Conservation (phyloP, 1,284 basidiomycete species). For the Leccinum huronense region DNA sequence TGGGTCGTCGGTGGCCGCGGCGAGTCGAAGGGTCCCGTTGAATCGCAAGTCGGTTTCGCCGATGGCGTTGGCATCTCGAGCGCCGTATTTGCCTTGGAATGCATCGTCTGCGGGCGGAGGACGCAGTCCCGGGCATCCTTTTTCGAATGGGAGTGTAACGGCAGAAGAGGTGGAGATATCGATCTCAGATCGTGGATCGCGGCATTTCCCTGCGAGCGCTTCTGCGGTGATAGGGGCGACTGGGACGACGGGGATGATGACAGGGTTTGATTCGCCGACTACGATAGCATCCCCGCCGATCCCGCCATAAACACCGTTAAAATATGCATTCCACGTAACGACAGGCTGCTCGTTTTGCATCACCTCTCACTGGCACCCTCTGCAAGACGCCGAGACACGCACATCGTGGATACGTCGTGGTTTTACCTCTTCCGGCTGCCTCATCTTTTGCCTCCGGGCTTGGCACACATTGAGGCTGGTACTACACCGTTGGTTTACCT, state of each 20-base stretch:
- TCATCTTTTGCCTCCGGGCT: too few species aligned
- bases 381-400: too few species aligned
- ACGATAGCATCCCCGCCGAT: conserved; percentile 44
- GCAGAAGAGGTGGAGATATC: conserved; percentile 17
- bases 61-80: conserved; percentile 59
- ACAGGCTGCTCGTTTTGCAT: too few species aligned
- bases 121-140: conserved; percentile 10
- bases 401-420: too few species aligned
- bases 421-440: too few species aligned
- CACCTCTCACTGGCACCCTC: too few species aligned
- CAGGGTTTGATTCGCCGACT: conserved; percentile 41
- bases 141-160: conserved; percentile 18
- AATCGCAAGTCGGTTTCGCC: conserved; percentile 69
- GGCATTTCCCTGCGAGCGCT: conserved; percentile 10
- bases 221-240: background rate
- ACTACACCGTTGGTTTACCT: too few species aligned
- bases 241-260: conserved; percentile 1
- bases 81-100: conserved; percentile 26
- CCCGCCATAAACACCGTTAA: conserved; percentile 19
- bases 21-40: conserved; percentile 57
- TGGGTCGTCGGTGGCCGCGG: conserved; percentile 19
- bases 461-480: too few species aligned
- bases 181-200: conserved; percentile 35
- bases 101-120: background rate
- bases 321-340: too few species aligned